Conservation (phyloP, 495 filamentous ascomycete species). For the Parachaetomium inaequale region DNA sequence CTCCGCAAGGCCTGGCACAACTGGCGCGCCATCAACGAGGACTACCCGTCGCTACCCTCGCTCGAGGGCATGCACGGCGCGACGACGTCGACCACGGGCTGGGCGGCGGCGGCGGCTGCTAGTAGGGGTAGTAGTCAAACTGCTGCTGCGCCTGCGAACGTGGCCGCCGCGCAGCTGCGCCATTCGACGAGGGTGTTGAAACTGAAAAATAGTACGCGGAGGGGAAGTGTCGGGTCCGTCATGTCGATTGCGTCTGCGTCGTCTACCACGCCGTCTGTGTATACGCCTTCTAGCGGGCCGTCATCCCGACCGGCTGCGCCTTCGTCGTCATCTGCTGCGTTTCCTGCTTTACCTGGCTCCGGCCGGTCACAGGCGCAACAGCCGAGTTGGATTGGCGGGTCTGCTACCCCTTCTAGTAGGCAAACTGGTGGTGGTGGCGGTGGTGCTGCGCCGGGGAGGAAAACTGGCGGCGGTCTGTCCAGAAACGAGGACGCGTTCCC, state of each 20-base stretch:
- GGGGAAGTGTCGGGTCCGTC: constrained; percentile 22
- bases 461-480: neutral
- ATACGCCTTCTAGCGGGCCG: constrained; percentile 38
- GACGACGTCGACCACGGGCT: constrained; percentile 46
- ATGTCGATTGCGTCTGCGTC: constrained; percentile 47
- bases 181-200: constrained; percentile 45
- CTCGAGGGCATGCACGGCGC: constrained; percentile 56
- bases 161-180: constrained; percentile 31
- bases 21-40: constrained; percentile 92
- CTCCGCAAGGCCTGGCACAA: constrained; percentile 85
- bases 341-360: constrained; percentile 28
- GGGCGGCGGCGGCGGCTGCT: constrained; percentile 47
- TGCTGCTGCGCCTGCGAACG: constrained; percentile 31
- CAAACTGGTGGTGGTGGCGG: constrained; percentile 15
- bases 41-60: constrained; percentile 86
- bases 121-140: constrained; percentile 21
- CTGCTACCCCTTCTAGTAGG: neutral
- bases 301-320: constrained; percentile 26
- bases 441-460: neutral
- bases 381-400: constrained; percentile 25
- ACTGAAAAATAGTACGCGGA: constrained; percentile 48
- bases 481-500: constrained; percentile 66
- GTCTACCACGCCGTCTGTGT: constrained; percentile 39
- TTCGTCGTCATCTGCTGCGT: constrained; percentile 29
- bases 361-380: constrained; percentile 23